Base-by-base conservation (phyloP, 805 yeast genomes). In the Priceomyces medius region DNA sequence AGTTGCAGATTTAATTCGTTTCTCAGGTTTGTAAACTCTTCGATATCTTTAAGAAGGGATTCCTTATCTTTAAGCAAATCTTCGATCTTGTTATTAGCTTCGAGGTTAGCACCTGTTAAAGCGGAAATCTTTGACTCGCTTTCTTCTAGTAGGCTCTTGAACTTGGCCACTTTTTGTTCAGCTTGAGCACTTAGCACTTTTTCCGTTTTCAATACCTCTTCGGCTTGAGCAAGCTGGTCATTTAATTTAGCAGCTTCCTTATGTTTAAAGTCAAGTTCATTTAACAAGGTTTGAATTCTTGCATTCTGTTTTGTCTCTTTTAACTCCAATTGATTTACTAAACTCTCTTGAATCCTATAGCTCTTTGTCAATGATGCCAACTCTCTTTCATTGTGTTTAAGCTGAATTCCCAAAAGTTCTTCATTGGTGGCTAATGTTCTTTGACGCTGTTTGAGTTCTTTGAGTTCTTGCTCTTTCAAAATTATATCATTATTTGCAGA, bases 301-400 rank as follows among this genome's bases (percentile, higher is more conserved):
- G 35, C 31, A 26, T 39, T 41, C 12, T 35, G 27, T 14, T 41
- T 45, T 5, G 35, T 28, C 3, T 45, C 19, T 28, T 39, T 43
- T 7, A 23, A 31, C 14, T 50, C 48, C 33, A 46, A 32, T 6
- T 35, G 35, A n/a, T 21, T 37, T 2, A 45, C 20, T 1, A 12
- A 17, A 19, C 29, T 43, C 17, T 47, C 50, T 40, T 53, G 54
- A 10, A 49, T 45, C 38, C 49, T 54, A 19, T 46, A 48, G 36
- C 42, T 54, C 42, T 60, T 61, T n/a, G 54, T 56, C 9, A 54
- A 37, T 13, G 58, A 55, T 13, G 56, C 60, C 40, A 59, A 45
- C 35, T 61, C 69, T 21, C 59, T 42, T 27, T 55, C 62, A 42
- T 56, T 51, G 35, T 52, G 57, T 27, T 52, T 54, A 20, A 61